Base-by-base conservation (phyloP, 2,329 filamentous ascomycete species). In the Claviceps monticola region DNA sequence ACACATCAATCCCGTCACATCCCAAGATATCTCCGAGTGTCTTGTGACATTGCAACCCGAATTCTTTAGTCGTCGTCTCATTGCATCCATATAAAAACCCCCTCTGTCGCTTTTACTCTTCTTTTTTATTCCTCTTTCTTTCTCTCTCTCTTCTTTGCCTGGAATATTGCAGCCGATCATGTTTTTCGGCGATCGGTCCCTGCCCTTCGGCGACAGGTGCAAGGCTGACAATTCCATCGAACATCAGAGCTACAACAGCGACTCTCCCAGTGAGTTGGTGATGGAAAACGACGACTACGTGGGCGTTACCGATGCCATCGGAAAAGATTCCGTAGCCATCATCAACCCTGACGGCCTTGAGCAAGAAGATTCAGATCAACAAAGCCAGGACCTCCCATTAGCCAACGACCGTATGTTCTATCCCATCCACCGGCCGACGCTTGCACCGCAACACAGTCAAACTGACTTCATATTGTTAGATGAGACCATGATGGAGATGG, bases 401-500 rank as follows among this genome's bases (percentile, higher is more conserved):
- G 77, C 76, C 34, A 75, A 65, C 61, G 77, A 80, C 58, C 69
- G 77, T 80, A 68, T 57, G 75, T 71, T 43, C 46, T 17, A 37
- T 47, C 46, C 46, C 46, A 46, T 41, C 43, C 46, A 46, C 38
- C 49, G 43, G 26, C 39, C 47, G 38, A 39, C 47, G 51, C 54
- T 34, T 34, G 19, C 21, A 26, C 19, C 17, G 39, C 4, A 34
- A 44, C 5, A 38, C 4, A n/a, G 23, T 13, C 11, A 16, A 37
- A 42, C 42, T 50, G 49, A 50, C 34, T 16, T 5, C 29, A n/a
- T 36, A 45, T 17, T 29, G 43, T 29, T 53, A 90, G 86, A 81
- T 69, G 86, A 94, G 58, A 85, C 86, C 48, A 95, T 97, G 80
- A 86, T 85, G 72, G 83, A 87, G 60, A 72, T 84, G 57, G 81